Percentiles rank a stretch among this genome's conserved stretches.
Conservation (phyloP, 2,329 filamentous ascomycete genomes). For the Trichoderma sp. region DNA sequence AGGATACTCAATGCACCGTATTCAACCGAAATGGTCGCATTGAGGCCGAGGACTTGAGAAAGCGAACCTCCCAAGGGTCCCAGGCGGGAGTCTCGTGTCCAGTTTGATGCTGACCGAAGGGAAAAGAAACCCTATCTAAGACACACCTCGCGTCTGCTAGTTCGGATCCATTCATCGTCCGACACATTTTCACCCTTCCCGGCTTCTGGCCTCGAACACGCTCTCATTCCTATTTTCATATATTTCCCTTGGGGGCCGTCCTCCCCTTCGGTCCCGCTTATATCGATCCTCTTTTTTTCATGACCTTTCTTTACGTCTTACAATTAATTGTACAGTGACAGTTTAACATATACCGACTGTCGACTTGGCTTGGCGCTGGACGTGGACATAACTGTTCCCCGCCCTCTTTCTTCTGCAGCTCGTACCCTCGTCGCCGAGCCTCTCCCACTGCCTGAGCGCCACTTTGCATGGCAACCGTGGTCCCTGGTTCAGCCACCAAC, state of each 20-base stretch:
- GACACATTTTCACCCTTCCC: slow-evolving; percentile 3
- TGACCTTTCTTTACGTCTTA: not conserved
- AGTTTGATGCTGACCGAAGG: not conserved
- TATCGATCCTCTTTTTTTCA: not conserved
- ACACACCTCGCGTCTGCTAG: slow-evolving; percentile 3
- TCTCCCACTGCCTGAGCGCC: not conserved
- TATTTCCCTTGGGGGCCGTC: not conserved
- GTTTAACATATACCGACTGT: not conserved
- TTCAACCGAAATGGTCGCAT: slow-evolving; percentile 1
- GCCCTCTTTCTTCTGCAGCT: not conserved
- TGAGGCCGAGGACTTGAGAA: not conserved
- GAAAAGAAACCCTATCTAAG: slow-evolving; percentile 8
- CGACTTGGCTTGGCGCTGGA: not conserved
- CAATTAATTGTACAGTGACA: not conserved
- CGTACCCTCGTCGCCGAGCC: not conserved
- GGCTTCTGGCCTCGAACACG: not conserved
- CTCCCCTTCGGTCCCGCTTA: not conserved
- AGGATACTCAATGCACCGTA: not conserved
- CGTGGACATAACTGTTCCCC: not conserved
- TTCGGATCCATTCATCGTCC: slow-evolving; percentile 5
- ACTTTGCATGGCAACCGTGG: not conserved
- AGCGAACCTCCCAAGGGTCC: not conserved
- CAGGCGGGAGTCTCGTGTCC: not conserved
- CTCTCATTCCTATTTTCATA: slow-evolving; percentile 3
- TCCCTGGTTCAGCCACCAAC: not conserved